These are phyloP conservation scores for Rhodotorula diobovata DNA, from an alignment of 768 basidiomycete species.

Conservation along the genomic window DNA sequence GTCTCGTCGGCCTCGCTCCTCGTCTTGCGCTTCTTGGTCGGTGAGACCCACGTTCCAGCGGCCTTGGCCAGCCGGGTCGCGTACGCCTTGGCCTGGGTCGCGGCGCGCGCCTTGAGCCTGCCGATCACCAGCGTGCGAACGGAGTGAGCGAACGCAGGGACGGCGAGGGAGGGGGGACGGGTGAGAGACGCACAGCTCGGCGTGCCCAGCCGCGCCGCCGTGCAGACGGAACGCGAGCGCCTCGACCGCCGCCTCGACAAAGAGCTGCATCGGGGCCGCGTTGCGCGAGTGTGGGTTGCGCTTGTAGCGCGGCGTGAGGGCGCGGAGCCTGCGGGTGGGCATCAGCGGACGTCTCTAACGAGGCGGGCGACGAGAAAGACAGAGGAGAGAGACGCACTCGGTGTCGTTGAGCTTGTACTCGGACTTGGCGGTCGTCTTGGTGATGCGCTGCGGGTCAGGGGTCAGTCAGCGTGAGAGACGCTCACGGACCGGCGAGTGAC, in stretches of 20 bases:
- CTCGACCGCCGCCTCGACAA: conserved; percentile 25
- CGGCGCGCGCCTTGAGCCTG: conserved; percentile 11
- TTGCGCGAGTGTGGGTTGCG: conserved; percentile 12
- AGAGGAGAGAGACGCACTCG: not conserved
- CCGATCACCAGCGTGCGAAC: too few species aligned
- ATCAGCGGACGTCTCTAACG: too few species aligned
- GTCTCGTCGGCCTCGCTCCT: not conserved
- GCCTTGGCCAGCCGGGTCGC: not conserved
- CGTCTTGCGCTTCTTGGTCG: conserved; percentile 2
- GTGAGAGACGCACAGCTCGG: not conserved
- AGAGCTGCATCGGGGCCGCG: conserved; percentile 7
- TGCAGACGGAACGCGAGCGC: conserved; percentile 13
- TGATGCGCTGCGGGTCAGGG: conserved; percentile 8
- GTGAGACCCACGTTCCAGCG: not conserved
- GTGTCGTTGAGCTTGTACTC: conserved; percentile 22
- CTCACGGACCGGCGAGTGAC: not conserved
- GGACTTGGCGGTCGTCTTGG: conserved; percentile 17
- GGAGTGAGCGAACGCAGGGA: too few species aligned
- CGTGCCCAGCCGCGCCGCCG: conserved; percentile 11
- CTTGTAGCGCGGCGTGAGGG: not conserved
- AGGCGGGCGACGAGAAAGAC: too few species aligned
- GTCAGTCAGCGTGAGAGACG: not conserved
- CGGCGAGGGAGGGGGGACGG: not conserved
- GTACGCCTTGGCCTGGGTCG: not conserved
- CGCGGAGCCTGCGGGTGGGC: not conserved